Conservation (phyloP, 2,329 filamentous ascomycete genomes). For the Cytospora mali region DNA sequence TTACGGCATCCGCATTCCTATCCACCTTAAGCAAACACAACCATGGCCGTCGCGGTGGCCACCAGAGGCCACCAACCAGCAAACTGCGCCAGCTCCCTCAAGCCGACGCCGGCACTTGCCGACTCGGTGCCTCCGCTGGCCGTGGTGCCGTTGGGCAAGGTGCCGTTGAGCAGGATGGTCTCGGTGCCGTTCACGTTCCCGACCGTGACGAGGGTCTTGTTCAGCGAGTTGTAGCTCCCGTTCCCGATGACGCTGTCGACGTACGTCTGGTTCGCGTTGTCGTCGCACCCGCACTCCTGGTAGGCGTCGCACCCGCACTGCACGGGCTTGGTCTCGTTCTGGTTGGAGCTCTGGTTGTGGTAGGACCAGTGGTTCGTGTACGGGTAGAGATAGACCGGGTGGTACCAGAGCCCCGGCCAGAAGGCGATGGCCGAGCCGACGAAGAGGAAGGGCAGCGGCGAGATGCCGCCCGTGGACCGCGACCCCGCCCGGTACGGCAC, state of each 20-base stretch:
- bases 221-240: slow-evolving; percentile 60
- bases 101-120: slow-evolving; percentile 40
- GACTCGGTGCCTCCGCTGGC: slow-evolving; percentile 49
- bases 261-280: slow-evolving; percentile 62
- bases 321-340: slow-evolving; percentile 63
- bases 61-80: slow-evolving; percentile 55
- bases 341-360: slow-evolving; percentile 53
- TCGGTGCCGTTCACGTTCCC: slow-evolving; percentile 63
- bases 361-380: slow-evolving; percentile 54
- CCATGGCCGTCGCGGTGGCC: slow-evolving; percentile 47
- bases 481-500: slow-evolving; percentile 63
- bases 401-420: slow-evolving; percentile 68
- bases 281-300: slow-evolving; percentile 68
- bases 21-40: slow-evolving; percentile 44
- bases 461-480: slow-evolving; percentile 52
- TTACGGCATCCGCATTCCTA: neutral
- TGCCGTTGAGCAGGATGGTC: slow-evolving; percentile 75
- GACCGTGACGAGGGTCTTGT: slow-evolving; percentile 65
- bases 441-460: slow-evolving; percentile 50
- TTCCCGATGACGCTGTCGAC: slow-evolving; percentile 66
- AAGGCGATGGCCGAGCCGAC: slow-evolving; percentile 53
- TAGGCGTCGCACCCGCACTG: slow-evolving; percentile 62
- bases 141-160: slow-evolving; percentile 68
- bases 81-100: slow-evolving; percentile 40
- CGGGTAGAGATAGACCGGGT: slow-evolving; percentile 63